Conservation (phyloP, 345 rosid genomes). For the Excoecaria cochinchinensis region DNA sequence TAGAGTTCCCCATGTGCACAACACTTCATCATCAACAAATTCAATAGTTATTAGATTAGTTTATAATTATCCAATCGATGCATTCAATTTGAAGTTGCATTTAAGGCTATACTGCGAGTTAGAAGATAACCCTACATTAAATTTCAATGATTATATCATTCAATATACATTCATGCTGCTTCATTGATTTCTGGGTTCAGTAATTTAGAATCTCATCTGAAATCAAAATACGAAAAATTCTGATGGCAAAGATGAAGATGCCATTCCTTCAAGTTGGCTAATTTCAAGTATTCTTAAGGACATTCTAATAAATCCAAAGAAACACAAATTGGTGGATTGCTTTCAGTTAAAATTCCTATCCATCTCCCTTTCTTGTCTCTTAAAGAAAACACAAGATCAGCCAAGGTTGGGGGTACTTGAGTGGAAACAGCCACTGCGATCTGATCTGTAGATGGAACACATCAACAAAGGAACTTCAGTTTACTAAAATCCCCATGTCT, state of each 20-base stretch:
- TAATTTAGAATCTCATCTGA: background rate
- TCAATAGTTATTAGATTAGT: too few relatives aligned
- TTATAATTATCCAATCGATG: too few relatives aligned
- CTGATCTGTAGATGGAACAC: background rate
- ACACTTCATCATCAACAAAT: too few relatives aligned
- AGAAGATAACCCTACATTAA: background rate
- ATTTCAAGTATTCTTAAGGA: background rate
- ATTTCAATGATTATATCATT: background rate
- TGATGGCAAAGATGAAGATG: background rate
- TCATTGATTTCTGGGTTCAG: background rate
- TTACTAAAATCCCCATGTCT: conserved; percentile 7
- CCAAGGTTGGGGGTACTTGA: background rate
- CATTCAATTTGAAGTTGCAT: too few relatives aligned
- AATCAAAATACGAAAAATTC: background rate
- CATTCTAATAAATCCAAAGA: background rate
- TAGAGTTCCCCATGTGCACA: too few relatives aligned
- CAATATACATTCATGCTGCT: background rate
- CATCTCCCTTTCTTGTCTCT: background rate
- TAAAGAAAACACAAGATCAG: background rate
- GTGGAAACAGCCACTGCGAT: background rate
- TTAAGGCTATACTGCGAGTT: background rate
- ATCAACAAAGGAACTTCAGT: background rate
- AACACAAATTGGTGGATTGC: background rate
- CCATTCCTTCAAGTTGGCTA: background rate
- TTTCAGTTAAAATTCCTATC: background rate